Evolutionary conservation across 306 rosid genomes (phyloP).

Genomic region (Begonia fuchsioides): DNA sequence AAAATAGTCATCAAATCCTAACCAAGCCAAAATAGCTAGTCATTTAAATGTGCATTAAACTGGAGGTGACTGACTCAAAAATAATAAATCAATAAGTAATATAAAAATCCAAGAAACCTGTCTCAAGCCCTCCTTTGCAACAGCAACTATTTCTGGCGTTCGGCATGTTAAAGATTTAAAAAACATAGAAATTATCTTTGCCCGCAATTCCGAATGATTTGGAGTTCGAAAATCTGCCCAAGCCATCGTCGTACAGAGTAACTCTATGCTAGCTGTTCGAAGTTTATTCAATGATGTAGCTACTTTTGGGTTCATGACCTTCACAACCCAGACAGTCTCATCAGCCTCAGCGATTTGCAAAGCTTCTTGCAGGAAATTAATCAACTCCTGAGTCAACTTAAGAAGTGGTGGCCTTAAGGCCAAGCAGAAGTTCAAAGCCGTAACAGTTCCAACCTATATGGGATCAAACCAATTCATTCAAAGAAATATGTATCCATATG

Average conservation of each 20-base stretch:
- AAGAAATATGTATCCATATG: neutral
- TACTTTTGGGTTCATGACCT: slow-evolving; percentile 84
- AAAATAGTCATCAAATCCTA: neutral
- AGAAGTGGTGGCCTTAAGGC: slow-evolving; percentile 98
- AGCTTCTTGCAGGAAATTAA: slow-evolving; percentile 94
- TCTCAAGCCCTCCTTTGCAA: slow-evolving; percentile 95
- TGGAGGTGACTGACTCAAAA: too few relatives aligned
- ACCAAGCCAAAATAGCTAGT: too few relatives aligned
- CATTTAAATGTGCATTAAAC: too few relatives aligned
- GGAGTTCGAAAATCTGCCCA: slow-evolving; percentile 98
- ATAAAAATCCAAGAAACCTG: slow-evolving; percentile 43
- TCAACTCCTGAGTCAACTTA: slow-evolving; percentile 86
- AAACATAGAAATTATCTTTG: slow-evolving; percentile 96
- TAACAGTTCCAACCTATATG: slow-evolving; percentile 84
- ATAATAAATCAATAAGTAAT: slow-evolving; percentile 5
- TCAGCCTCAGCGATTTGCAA: slow-evolving; percentile 96
- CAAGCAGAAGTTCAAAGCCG: slow-evolving; percentile 89
- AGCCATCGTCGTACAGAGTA: slow-evolving; percentile 95
- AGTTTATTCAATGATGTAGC: slow-evolving; percentile 85
- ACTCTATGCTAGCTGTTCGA: slow-evolving; percentile 91
- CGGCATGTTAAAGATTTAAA: slow-evolving; percentile 93
- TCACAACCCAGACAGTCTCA: slow-evolving; percentile 79
- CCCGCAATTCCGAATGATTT: slow-evolving; percentile 78
- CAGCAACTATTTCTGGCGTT: slow-evolving; percentile 93
- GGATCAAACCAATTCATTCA: slow-evolving; percentile 18